Base-by-base conservation (phyloP, 2,329 filamentous ascomycete species). In the Colletotrichum liriopes region DNA sequence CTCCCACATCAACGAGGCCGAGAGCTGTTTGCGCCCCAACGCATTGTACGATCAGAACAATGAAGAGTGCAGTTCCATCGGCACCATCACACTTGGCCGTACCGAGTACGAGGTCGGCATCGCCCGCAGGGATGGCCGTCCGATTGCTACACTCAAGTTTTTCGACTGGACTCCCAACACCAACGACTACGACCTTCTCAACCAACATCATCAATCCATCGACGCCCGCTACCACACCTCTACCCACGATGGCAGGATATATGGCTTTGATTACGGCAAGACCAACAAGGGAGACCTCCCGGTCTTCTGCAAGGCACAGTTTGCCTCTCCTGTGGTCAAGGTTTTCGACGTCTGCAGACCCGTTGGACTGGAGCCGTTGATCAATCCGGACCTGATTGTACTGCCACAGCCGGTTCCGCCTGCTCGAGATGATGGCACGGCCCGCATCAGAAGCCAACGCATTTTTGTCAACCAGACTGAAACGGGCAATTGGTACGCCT, bases 151-250 rank as follows among this genome's bases (percentile, higher is more conserved):
- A 0, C 90, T 99, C 76, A 95, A 91, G 75, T 99, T 97, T 79
- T 93, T 94, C 14, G 96, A 99, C 81, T 99, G 96, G 96, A 92
- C 91, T 0, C 94, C 95, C 18, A 99, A 99, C 81, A 97, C 93
- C 71, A 93, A 92, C 73, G 96, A 99, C 81, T 90, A 90, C 74
- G 96, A 99, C 79, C 90, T 99, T 8, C 92, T 94, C 77, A 90
- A 90, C 61, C 94, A 98, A 79, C 96, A 98, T 78, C 89, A 89
- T 18, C 84, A 86, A 14, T 94, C 95, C 0, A 92, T 95, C 79
- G 95, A 98, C 80, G 92, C 93, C 76, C 93, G 93, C 73, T 98
- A 98, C 82, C 92, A 98, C 62, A 96, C 96, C 75, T 94, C 93
- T 75, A 91, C 92, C 76, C 93, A 95, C 77, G 94, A 98, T 76